Evolutionary conservation across 345 rosid genomes (phyloP).

Genomic region (Reutealis trisperma): DNA sequence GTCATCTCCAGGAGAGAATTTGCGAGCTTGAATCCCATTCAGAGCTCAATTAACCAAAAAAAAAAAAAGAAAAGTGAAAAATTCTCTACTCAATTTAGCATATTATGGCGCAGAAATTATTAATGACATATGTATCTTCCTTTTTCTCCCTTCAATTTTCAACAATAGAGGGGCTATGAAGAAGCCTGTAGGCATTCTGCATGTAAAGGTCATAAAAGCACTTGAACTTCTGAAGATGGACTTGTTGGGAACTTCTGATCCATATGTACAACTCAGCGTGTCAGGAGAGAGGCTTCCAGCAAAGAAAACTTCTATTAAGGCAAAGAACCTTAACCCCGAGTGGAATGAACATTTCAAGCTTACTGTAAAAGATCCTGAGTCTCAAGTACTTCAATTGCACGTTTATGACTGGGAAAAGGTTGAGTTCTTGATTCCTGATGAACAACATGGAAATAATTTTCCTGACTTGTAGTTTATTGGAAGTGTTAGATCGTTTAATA

Average conservation of each 20-base stretch:
- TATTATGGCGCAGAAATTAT: too few relatives aligned
- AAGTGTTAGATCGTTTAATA: not conserved
- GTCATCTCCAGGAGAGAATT: too few relatives aligned
- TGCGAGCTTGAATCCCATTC: too few relatives aligned
- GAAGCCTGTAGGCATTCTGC: constrained; percentile 52
- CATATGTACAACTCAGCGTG: constrained; percentile 46
- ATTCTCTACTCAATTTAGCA: too few relatives aligned
- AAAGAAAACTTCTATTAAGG: constrained; percentile 45
- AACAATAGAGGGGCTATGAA: constrained; percentile 37
- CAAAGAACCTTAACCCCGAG: constrained; percentile 52
- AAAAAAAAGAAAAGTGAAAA: too few relatives aligned
- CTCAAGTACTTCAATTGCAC: constrained; percentile 47
- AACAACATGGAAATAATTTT: not conserved
- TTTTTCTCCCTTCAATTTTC: not conserved
- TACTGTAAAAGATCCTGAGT: constrained; percentile 44
- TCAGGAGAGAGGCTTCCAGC: constrained; percentile 46
- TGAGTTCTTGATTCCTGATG: not conserved
- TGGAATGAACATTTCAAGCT: constrained; percentile 59
- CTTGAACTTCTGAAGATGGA: constrained; percentile 48
- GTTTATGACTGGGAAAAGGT: constrained; percentile 63
- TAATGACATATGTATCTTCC: not conserved
- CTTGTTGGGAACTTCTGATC: constrained; percentile 55
- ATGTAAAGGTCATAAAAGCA: constrained; percentile 49
- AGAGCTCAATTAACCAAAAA: too few relatives aligned
- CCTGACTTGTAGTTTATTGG: not conserved